These are phyloP conservation scores for Lumnitzera racemosa DNA, from an alignment of 345 rosid species.

Conservation along the genomic window DNA sequence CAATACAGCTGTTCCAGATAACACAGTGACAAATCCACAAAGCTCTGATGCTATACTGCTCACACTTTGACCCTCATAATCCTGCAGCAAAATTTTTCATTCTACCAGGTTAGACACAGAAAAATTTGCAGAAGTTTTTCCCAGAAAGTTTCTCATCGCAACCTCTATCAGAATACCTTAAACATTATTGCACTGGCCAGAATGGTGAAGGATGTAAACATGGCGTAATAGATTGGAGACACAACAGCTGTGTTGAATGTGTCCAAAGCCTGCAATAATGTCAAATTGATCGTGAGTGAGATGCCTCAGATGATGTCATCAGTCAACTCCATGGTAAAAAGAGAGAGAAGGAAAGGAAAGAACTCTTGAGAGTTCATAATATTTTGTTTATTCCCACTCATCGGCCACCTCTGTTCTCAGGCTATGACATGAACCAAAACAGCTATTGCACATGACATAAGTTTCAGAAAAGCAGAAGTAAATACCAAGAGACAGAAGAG, in stretches of 20 bases:
- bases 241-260: slow-evolving; percentile 67
- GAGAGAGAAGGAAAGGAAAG: no score
- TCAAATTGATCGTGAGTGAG: neutral
- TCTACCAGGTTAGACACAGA: neutral
- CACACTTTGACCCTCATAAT: slow-evolving; percentile 68
- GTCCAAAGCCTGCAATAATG: slow-evolving; percentile 63
- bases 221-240: slow-evolving; percentile 72
- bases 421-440: no score
- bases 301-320: no score
- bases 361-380: no score
- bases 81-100: slow-evolving; percentile 25
- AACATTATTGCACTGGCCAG: slow-evolving; percentile 80
- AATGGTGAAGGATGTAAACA: slow-evolving; percentile 70
- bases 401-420: no score
- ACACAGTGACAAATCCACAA: slow-evolving; percentile 66
- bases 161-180: slow-evolving; percentile 35
- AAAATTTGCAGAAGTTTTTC: no score
- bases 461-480: neutral
- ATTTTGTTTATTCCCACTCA: no score
- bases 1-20: slow-evolving; percentile 64
- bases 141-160: neutral
- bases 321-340: no score
- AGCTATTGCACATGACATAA: no score
- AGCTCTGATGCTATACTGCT: slow-evolving; percentile 67
- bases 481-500: neutral